Conservation (phyloP, 176 grass and related monocot species). For the Raddia guianensis region DNA sequence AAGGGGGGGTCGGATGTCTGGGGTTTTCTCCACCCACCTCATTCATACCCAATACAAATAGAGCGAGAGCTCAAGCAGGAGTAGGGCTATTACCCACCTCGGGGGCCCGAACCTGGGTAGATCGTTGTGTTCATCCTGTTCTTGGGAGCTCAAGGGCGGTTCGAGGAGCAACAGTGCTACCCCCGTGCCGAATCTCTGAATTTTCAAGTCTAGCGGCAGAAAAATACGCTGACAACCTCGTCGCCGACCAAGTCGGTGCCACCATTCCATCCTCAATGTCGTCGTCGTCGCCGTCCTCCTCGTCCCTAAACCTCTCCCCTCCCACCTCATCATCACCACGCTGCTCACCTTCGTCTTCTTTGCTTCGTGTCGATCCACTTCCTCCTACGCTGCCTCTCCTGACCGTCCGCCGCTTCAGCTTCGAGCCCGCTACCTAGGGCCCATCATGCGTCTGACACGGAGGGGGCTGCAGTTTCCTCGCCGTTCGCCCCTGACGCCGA, state of each 20-base stretch:
- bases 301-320: constrained; percentile 66
- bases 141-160: too few relatives aligned
- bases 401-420: constrained; percentile 23
- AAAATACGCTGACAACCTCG: too few relatives aligned
- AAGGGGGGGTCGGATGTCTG: too few relatives aligned
- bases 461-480: not conserved
- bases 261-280: constrained; percentile 45
- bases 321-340: constrained; percentile 69
- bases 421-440: constrained; percentile 23
- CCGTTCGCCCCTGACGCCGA: constrained; percentile 71
- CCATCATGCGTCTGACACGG: constrained; percentile 14
- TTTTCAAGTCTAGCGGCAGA: too few relatives aligned
- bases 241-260: constrained; percentile 51
- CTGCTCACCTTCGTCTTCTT: constrained; percentile 71
- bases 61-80: too few relatives aligned
- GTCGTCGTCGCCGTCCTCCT: constrained; percentile 19
- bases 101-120: too few relatives aligned
- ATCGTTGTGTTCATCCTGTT: too few relatives aligned
- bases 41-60: too few relatives aligned
- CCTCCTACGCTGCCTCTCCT: constrained; percentile 72
- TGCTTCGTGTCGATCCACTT: constrained; percentile 78
- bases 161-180: too few relatives aligned
- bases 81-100: too few relatives aligned
- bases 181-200: too few relatives aligned
- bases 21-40: too few relatives aligned